Evolutionary conservation across 345 rosid genomes (phyloP), one percentile per base, ranked within the genome.

Genomic region (Acer yangbiense): DNA sequence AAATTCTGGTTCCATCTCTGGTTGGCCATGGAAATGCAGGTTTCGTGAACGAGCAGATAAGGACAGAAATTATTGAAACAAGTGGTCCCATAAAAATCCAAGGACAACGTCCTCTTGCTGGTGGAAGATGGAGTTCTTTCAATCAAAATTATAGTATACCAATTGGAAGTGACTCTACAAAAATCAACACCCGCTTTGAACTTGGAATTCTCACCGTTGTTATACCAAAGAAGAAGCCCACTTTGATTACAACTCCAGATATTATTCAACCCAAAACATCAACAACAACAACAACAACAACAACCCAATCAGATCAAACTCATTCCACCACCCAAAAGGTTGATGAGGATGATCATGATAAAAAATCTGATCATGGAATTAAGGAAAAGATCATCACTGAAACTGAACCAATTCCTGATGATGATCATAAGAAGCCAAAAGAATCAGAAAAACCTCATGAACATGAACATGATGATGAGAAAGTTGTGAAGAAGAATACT

Each of bases 71-170:
- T 23, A 23, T 23, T 23, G 25, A 3, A 20, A 60, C 27, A 25
- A 60, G 13, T 14, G 27, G 64, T 18, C 20, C 0, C 3, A 2
- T 46, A 8, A 62, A 64, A 25, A 17, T 74, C 29, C 61, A 63
- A 46, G 77, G 77, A 7, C 69, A 27, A 16, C 77, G 77, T 2
- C 62, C 44, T 1, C 69, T 74, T 74, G 43, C 3, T 12, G 57
- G 25, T 9, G 77, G 61, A 46, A 63, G 61, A 63, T 64, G 69
- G 77, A 63, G 43, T 18, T 0, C 9, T 25, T 74, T 74, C 69
- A 25, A 5, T 3, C 61, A 74, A 48, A 27, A 4, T 48, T 74
- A 23, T 57, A 18, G 0, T 41, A 18, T 64, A 43, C 77, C 69
- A 7, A 23, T 10, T 8, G 9, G 13, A 4, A 63, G 69, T 46